These are phyloP conservation scores for Eucalyptus viminalis DNA, from an alignment of 345 rosid species.

Conservation along the genomic window DNA sequence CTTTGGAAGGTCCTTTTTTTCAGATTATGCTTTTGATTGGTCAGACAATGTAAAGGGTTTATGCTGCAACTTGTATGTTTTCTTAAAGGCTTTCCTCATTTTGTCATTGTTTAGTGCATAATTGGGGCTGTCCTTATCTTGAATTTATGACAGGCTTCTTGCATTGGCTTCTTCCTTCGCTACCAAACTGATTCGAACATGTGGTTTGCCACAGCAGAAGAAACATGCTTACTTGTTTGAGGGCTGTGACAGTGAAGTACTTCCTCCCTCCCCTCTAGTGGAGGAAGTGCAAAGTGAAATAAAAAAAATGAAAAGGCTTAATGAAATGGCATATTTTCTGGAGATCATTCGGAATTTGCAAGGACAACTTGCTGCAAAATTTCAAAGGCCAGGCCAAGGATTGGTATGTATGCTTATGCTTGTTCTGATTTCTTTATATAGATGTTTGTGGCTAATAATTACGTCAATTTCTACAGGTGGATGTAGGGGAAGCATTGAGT, in stretches of 20 bases:
- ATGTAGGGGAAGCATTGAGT: constrained; percentile 25
- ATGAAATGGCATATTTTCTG: constrained; percentile 72
- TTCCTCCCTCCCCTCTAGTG: constrained; percentile 41
- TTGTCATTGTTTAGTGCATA: neutral
- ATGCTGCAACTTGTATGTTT: neutral
- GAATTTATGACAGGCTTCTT: constrained; percentile 55
- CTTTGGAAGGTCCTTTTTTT: neutral
- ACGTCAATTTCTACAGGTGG: constrained; percentile 35
- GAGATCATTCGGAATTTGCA: constrained; percentile 81
- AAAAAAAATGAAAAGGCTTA: constrained; percentile 39
- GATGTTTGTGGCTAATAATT: neutral
- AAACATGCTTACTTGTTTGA: constrained; percentile 23
- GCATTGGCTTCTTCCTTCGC: constrained; percentile 65
- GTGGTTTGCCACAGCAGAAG: constrained; percentile 54
- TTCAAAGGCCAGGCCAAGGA: constrained; percentile 62
- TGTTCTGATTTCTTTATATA: neutral
- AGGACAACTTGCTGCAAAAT: constrained; percentile 44
- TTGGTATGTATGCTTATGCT: constrained; percentile 21
- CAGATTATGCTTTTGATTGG: neutral
- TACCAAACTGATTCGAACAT: constrained; percentile 70
- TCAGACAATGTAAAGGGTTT: neutral
- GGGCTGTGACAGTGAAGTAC: constrained; percentile 14
- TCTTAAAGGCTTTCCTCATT: neutral
- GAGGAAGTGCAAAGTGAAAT: constrained; percentile 20
- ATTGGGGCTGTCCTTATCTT: neutral